phyloP scores from a whole-genome alignment of 495 filamentous ascomycete genomes.

The Gamarada debralockiae region DNA sequence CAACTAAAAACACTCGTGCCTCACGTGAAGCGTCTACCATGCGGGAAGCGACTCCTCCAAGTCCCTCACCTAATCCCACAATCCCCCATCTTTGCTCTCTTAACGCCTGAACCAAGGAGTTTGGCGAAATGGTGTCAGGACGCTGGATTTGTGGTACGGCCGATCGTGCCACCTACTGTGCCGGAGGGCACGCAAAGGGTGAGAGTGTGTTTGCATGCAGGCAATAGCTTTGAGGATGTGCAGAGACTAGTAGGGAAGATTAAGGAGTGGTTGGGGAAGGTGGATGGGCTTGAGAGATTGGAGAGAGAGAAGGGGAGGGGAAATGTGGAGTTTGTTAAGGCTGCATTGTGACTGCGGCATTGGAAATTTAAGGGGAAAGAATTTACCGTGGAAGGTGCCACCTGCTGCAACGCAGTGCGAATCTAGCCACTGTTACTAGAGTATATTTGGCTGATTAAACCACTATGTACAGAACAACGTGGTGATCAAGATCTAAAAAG shows the following conservation, averaged over 20 bases:
- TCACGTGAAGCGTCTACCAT: not conserved
- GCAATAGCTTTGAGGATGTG: slow-evolving; percentile 40
- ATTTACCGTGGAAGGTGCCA: too few relatives aligned
- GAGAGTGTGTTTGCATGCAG: slow-evolving; percentile 42
- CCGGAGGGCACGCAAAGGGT: slow-evolving; percentile 41
- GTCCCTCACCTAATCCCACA: slow-evolving; percentile 22
- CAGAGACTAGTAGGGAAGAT: slow-evolving; percentile 20
- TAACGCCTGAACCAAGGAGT: slow-evolving; percentile 40
- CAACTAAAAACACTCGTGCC: slow-evolving; percentile 2
- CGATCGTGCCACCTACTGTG: slow-evolving; percentile 29
- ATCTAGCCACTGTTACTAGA: too few relatives aligned
- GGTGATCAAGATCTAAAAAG: too few relatives aligned
- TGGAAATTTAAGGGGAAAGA: not conserved
- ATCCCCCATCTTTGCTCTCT: slow-evolving; percentile 39
- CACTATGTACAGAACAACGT: too few relatives aligned
- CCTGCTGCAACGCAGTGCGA: too few relatives aligned
- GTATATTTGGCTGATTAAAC: too few relatives aligned
- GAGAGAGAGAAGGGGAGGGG: slow-evolving; percentile 7
- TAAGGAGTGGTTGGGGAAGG: not conserved
- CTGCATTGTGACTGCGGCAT: not conserved
- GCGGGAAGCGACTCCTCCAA: slow-evolving; percentile 12
- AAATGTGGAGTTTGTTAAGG: not conserved
- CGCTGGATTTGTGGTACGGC: slow-evolving; percentile 43
- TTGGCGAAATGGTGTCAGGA: slow-evolving; percentile 49
- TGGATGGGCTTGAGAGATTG: slow-evolving; percentile 24